Evolutionary conservation across 805 yeast species (phyloP).

Genomic region (Saturnispora sekii): DNA sequence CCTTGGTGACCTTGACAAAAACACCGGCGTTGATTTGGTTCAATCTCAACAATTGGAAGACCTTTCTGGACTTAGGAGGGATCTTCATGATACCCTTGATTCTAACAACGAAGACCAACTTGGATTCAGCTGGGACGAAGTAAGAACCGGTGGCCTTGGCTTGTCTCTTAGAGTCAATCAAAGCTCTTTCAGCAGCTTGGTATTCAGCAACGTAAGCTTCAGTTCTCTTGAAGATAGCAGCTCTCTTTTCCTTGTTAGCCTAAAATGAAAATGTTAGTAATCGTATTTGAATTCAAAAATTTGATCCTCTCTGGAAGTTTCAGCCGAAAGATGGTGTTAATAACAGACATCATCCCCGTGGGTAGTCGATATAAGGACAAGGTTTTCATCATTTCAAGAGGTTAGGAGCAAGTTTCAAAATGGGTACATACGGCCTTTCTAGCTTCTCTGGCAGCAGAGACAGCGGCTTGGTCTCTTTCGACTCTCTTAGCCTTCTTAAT

Average conservation of each 20-base stretch:
- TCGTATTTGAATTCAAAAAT: neutral
- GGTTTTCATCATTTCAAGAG: conserved; percentile 37
- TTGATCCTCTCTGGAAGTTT: conserved; percentile 2
- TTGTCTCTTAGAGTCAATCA: conserved; percentile 79
- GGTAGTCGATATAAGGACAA: conserved; percentile 48
- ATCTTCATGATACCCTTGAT: conserved; percentile 99
- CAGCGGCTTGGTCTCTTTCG: conserved; percentile 66
- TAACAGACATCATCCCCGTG: conserved; percentile 57
- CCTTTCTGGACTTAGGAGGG: conserved; percentile 99
- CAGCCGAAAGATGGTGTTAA: conserved; percentile 78
- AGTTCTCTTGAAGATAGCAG: conserved; percentile 69
- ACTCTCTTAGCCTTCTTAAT: conserved; percentile 73
- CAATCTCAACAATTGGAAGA: conserved; percentile 86
- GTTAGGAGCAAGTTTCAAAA: neutral
- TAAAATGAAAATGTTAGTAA: conserved; percentile 24
- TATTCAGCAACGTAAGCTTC: conserved; percentile 95
- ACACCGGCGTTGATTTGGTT: conserved; percentile 93
- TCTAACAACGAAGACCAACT: conserved; percentile 92
- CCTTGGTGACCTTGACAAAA: conserved; percentile 91
- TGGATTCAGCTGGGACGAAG: conserved; percentile 92
- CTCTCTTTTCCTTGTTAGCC: conserved; percentile 40
- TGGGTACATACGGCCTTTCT: conserved; percentile 70
- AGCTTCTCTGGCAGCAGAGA: conserved; percentile 71
- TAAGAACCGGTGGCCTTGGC: conserved; percentile 91
- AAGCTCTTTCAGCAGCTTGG: conserved; percentile 83